Evolutionary conservation across 306 rosid species (phyloP).

Genomic region (Malus domestica): ASM211411v1 NC_041800.1:8882001-8882500

Average conservation of each 20-base stretch:
- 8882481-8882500: background rate
- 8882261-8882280: conserved; percentile 46
- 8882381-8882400: conserved; percentile 94
- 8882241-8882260: conserved; percentile 53
- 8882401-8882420: conserved; percentile 59
- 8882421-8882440: background rate
- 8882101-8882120: conserved; percentile 59
- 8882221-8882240: conserved; percentile 74
- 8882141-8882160: background rate
- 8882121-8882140: conserved; percentile 57
- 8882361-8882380: conserved; percentile 83
- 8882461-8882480: background rate
- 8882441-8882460: background rate
- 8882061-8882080: background rate
- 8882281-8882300: conserved; percentile 71
- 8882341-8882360: conserved; percentile 77
- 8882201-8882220: conserved; percentile 1
- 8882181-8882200: background rate
- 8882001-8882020: no score
- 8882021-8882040: no score
- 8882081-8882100: conserved; percentile 63
- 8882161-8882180: background rate
- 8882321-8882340: conserved; percentile 75
- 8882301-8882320: conserved; percentile 62
- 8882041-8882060: no score